Evolutionary conservation across 1,139 yeast species (phyloP).

Genomic region (Geotrichum citri-aurantii): DNA sequence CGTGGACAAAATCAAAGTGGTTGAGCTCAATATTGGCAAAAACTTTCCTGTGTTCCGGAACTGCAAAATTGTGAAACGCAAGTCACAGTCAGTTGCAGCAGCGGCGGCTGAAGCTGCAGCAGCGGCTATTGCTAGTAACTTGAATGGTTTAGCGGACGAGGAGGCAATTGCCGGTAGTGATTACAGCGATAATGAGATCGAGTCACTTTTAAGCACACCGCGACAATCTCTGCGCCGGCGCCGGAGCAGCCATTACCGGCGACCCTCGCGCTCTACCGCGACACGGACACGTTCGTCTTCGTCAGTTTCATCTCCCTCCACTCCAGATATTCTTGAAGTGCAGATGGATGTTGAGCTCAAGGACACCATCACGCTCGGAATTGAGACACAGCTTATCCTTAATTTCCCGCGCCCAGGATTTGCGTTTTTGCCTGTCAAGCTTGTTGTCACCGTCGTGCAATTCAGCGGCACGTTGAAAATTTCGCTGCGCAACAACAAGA

Average conservation of each 20-base stretch:
- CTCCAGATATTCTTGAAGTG: constrained; percentile 52
- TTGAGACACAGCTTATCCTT: constrained; percentile 73
- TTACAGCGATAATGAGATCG: neutral
- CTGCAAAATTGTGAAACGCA: constrained; percentile 67
- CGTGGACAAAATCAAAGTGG: constrained; percentile 68
- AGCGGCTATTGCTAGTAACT: neutral
- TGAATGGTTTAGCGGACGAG: constrained; percentile 15
- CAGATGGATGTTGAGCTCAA: constrained; percentile 89
- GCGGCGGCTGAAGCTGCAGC: constrained; percentile 1
- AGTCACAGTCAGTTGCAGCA: constrained; percentile 22
- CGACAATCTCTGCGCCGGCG: neutral
- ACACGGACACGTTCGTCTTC: neutral
- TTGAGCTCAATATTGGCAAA: constrained; percentile 89
- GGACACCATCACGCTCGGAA: constrained; percentile 83
- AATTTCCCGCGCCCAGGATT: constrained; percentile 83
- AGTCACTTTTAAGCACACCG: neutral
- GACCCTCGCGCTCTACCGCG: neutral
- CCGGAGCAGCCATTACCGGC: neutral
- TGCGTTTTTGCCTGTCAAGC: constrained; percentile 71
- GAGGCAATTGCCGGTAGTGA: neutral
- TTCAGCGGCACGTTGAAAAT: constrained; percentile 91
- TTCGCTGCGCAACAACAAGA: constrained; percentile 45
- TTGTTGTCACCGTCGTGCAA: constrained; percentile 81
- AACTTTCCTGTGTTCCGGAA: constrained; percentile 94
- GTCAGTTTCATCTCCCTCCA: neutral